A percentile compares a stretch with the other conserved stretches of the same genome.
These are phyloP conservation scores for Lyophyllum atratum DNA, from an alignment of 768 basidiomycete species.

Conservation along the genomic window DNA sequence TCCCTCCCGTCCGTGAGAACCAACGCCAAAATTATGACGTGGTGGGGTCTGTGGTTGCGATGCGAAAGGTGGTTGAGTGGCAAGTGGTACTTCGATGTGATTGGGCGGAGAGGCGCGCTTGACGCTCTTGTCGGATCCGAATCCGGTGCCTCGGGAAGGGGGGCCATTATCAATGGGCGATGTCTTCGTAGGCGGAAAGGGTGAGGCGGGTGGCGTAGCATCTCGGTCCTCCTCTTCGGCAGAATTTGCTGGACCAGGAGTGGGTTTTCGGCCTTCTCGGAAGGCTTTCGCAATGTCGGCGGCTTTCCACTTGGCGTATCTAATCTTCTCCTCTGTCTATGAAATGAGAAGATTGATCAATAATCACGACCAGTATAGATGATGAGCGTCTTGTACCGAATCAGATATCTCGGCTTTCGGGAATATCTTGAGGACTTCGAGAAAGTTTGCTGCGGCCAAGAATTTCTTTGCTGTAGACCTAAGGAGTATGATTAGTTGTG, in stretches of 20 bases:
- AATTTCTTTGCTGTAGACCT: constrained; percentile 95
- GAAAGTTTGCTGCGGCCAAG: constrained; percentile 91
- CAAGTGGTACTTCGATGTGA: constrained; percentile 6
- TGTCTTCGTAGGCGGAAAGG: constrained; percentile 1
- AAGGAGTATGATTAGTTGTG: constrained; percentile 6
- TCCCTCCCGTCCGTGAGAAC: constrained; percentile 15
- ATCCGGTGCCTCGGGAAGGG: constrained; percentile 23
- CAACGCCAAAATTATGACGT: constrained; percentile 12
- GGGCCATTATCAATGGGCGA: constrained; percentile 14
- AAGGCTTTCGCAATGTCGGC: constrained; percentile 93
- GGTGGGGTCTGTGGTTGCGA: constrained; percentile 17
- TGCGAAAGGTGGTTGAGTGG: neutral
- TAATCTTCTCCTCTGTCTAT: constrained; percentile 85
- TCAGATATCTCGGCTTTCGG: constrained; percentile 58
- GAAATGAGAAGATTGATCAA: constrained; percentile 2
- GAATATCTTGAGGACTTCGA: constrained; percentile 85
- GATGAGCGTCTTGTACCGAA: constrained; percentile 42
- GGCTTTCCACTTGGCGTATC: constrained; percentile 97
- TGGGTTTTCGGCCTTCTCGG: constrained; percentile 87
- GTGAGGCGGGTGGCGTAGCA: constrained; percentile 11
- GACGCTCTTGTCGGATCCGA: constrained; percentile 23
- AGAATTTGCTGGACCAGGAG: constrained; percentile 72
- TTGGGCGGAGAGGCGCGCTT: constrained; percentile 33
- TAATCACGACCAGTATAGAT: neutral
- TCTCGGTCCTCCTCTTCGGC: constrained; percentile 25